Percentiles rank a stretch among this genome's conserved stretches.
Evolutionary conservation across 2,329 filamentous ascomycete species (phyloP).

Genomic region (Knoxdaviesia proteae): DNA sequence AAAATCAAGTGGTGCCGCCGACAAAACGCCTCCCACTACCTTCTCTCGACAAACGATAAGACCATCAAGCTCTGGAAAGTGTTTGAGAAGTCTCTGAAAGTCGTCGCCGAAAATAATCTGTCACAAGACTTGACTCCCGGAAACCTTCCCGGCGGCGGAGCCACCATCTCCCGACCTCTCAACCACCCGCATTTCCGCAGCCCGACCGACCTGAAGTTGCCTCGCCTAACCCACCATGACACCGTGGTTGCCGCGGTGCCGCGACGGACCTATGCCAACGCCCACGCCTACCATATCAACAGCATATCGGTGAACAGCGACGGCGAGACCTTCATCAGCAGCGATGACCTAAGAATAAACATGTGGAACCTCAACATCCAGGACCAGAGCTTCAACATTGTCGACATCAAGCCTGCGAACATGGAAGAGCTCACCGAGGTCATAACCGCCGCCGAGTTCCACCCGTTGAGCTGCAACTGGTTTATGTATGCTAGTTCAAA

Average conservation of each 20-base stretch:
- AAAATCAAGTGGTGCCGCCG: constrained; percentile 99
- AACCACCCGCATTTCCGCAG: constrained; percentile 53
- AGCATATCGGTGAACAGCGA: constrained; percentile 99
- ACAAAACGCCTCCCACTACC: constrained; percentile 95
- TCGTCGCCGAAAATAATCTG: constrained; percentile 96
- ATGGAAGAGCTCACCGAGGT: constrained; percentile 99
- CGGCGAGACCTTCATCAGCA: constrained; percentile 97
- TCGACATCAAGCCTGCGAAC: constrained; percentile 98
- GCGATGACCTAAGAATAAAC: constrained; percentile 92
- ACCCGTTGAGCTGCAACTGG: constrained; percentile 94
- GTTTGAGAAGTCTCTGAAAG: constrained; percentile 97
- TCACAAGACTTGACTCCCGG: constrained; percentile 79
- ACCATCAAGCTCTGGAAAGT: constrained; percentile 99
- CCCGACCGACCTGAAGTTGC: constrained; percentile 71
- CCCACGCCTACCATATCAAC: constrained; percentile 98
- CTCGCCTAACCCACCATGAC: constrained; percentile 91
- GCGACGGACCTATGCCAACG: constrained; percentile 90
- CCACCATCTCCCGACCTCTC: constrained; percentile 46
- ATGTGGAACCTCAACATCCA: constrained; percentile 99
- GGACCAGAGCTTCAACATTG: constrained; percentile 99
- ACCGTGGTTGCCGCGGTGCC: constrained; percentile 94
- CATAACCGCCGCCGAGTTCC: constrained; percentile 94
- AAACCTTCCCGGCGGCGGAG: constrained; percentile 52
- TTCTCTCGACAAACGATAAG: constrained; percentile 97
- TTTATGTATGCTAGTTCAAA: constrained; percentile 99